These are phyloP conservation scores for Suillus brevipes DNA, from an alignment of 768 basidiomycete species.

Conservation along the genomic window DNA sequence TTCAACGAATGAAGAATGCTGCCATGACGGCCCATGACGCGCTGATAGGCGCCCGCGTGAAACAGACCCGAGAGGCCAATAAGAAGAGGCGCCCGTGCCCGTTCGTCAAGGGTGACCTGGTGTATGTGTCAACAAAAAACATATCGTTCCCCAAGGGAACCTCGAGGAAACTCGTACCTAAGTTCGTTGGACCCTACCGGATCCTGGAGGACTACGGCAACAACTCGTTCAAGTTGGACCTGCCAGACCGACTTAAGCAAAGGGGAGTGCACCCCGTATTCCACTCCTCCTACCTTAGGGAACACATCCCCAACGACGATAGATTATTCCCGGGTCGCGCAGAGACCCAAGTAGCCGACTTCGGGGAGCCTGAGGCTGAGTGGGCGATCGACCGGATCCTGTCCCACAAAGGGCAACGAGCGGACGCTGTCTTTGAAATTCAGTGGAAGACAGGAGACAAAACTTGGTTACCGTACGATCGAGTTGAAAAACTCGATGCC, in stretches of 20 bases:
- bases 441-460: too few species aligned
- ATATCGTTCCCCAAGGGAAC: slow-evolving; percentile 14
- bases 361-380: slow-evolving; percentile 22
- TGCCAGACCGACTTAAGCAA: too few species aligned
- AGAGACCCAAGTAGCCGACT: slow-evolving; percentile 21
- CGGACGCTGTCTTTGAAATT: too few species aligned
- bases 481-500: too few species aligned
- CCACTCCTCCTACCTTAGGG: slow-evolving; percentile 32
- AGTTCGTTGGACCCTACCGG: neutral
- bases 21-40: too few species aligned
- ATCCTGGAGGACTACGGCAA: too few species aligned
- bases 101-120: neutral
- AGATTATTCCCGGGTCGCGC: slow-evolving; percentile 27
- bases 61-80: neutral
- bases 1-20: too few species aligned
- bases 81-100: neutral
- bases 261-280: slow-evolving; percentile 31
- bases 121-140: neutral
- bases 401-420: too few species aligned
- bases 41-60: neutral
- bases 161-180: neutral
- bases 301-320: slow-evolving; percentile 37
- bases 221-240: too few species aligned
- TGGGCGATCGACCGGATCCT: slow-evolving; percentile 29
- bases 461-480: too few species aligned